Evolutionary conservation across 305 asterid genomes (phyloP), one percentile per base, ranked within the genome.

Genomic region (Fraxinus dipetala): DNA sequence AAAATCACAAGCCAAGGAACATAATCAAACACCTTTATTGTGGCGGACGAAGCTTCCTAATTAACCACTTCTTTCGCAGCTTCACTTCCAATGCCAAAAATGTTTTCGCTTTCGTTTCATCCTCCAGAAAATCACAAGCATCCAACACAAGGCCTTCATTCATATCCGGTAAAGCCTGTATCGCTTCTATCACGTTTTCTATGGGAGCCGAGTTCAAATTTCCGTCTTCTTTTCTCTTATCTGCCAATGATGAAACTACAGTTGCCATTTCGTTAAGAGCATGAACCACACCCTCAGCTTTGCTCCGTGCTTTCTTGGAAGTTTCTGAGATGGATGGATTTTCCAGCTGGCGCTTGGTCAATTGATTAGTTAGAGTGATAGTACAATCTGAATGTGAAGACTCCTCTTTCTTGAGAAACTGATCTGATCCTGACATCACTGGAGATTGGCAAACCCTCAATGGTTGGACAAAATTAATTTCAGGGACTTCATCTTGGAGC

Each of bases 41-140:
- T 54, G 26, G 22, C 9, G 63, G 24, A 14, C 63, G 10, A 32
- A 89, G 90, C 86, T 87, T 89, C 45, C 91, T 84, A 34, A 85
- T 86, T 80, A 89, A 72, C 90, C 91, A 89, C 59, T 87, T 89
- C 83, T 83, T 89, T 83, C 91, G 45, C 8, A 87, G 78, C 73
- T 81, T 26, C 10, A 75, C 86, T 85, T 87, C 90, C 86, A 89
- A 80, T 8, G 91, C 91, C 85, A 89, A 78, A 78, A 89, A 87
- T 26, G 88, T 87, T 85, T 87, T 87, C 3, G 87, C 90, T 78
- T 85, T 87, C 73, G 75, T 85, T 82, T 87, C 90, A 81, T 87
- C 88, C 83, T 87, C 90, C 78, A 87, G 69, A 40, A 89, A 78
- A 85, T 89, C 91, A 70, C 90, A 89, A 40, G 84, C 76, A 81